Conservation (phyloP, 768 basidiomycete species). For the Leccinum disarticulatum region DNA sequence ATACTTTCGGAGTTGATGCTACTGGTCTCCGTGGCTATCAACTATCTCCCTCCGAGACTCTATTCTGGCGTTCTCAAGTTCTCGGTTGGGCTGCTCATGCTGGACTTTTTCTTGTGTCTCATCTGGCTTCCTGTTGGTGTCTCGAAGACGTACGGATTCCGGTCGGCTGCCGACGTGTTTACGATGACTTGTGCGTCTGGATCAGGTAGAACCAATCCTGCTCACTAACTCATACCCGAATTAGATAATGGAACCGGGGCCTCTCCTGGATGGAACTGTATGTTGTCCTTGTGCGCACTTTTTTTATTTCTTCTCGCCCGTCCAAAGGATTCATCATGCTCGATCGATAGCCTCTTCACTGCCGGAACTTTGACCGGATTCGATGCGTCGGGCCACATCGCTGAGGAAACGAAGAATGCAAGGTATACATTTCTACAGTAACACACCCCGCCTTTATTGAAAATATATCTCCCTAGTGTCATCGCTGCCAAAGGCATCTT, state of each 20-base stretch:
- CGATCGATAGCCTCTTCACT: conserved; percentile 79
- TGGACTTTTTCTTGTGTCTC: conserved; percentile 85
- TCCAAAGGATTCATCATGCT: not conserved
- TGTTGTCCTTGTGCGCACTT: conserved; percentile 70
- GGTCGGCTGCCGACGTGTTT: conserved; percentile 80
- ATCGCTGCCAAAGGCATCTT: conserved; percentile 83
- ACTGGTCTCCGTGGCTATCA: conserved; percentile 72
- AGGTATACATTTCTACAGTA: conserved; percentile 35
- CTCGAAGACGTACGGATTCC: conserved; percentile 85
- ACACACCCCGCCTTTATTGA: not conserved
- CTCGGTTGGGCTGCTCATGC: conserved; percentile 69
- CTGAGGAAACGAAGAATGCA: conserved; percentile 87
- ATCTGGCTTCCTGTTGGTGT: conserved; percentile 95
- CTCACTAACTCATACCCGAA: conserved; percentile 1
- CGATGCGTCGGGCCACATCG: conserved; percentile 85
- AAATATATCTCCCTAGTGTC: conserved; percentile 42
- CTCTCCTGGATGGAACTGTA: conserved; percentile 87
- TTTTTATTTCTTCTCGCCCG: not conserved
- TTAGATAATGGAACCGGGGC: conserved; percentile 89
- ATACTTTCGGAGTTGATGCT: conserved; percentile 73
- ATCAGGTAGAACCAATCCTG: conserved; percentile 19
- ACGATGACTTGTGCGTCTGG: conserved; percentile 67
- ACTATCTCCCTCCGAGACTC: conserved; percentile 74
- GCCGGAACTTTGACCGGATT: conserved; percentile 89
- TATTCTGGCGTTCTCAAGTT: conserved; percentile 81